A percentile compares a stretch with the other conserved stretches of the same genome.
phyloP scores from a whole-genome alignment of 169 alveolate species.

The Theileria parva region DNA sequence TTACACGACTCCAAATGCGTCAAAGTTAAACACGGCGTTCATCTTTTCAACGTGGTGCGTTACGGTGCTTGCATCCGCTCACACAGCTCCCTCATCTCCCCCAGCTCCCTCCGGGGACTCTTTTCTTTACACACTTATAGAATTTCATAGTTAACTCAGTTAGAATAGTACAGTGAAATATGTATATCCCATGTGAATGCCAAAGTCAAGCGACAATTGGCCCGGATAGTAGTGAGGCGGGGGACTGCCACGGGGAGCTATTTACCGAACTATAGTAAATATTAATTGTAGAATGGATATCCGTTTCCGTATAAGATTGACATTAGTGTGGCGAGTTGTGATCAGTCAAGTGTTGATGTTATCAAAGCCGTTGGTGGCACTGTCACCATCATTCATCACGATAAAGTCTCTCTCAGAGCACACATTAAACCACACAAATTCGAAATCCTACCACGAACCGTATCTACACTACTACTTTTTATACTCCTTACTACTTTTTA shows the following conservation, averaged over 20 bases:
- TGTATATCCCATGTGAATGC: too few species aligned
- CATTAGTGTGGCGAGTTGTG: constrained; percentile 86
- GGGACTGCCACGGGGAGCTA: too few species aligned
- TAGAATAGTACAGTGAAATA: too few species aligned
- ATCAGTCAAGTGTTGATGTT: constrained; percentile 86
- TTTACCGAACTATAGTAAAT: too few species aligned
- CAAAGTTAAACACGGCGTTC: constrained; percentile 80
- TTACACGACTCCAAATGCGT: constrained; percentile 82
- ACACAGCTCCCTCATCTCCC: too few species aligned
- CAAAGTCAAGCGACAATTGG: too few species aligned
- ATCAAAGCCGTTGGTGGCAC: constrained; percentile 84
- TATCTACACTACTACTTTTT: too few species aligned
- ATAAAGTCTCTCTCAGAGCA: constrained; percentile 79
- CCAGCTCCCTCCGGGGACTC: too few species aligned
- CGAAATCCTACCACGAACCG: constrained; percentile 82
- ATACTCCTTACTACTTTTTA: too few species aligned
- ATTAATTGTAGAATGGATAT: constrained; percentile 80
- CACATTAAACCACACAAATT: constrained; percentile 84
- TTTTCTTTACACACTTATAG: too few species aligned
- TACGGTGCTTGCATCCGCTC: constrained; percentile 2
- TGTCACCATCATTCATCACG: constrained; percentile 83
- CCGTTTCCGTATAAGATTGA: constrained; percentile 88
- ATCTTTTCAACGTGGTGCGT: constrained; percentile 78
- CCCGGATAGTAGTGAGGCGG: too few species aligned
- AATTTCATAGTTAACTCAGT: too few species aligned